Base-by-base conservation (phyloP, 192 early-diverging fungal genomes). In the Spinellus fusiger region DNA sequence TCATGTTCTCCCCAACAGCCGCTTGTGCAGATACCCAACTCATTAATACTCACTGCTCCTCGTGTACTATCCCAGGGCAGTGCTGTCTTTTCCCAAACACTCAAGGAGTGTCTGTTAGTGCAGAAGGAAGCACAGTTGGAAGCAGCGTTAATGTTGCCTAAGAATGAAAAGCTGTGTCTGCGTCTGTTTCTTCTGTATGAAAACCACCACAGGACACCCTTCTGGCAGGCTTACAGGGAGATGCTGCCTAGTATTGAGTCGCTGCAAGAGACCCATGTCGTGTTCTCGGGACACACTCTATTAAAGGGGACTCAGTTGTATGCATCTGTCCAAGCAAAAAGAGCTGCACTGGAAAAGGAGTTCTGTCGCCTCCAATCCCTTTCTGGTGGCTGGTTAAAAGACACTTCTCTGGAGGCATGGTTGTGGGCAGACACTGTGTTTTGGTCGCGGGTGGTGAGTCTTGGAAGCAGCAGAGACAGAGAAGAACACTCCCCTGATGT, bases 341-440 rank as follows among this genome's bases (percentile, higher is more conserved):
- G 59, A 3, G 37, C n/a, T 1, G 76, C 52, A 10, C 57, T 88
- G 0, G 55, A 76, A 40, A 52, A 65, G 1, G 86, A 87, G 60
- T 81, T 70, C 49, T 65, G 71, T 2, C 49, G 56, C 4, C 37
- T 82, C 5, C 56, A 63, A 0, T 22, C 44, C 1, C 26, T 32
- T 12, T 38, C 61, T 25, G 62, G 63, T 29, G 69, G 59, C 20
- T 73, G 74, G 56, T 35, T 58, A 27, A 28, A 32, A 16, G 48
- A 65, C 10, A 33, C 81, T 1, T 54, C 68, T 4, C 64, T 84
- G 62, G 81, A 87, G 12, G 34, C 62, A 7, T 89, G 75, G 65
- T 51, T 71, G 6, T 90, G 85, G 86, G 86, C 84, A 0, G 85
- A 90, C 58, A 80, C 74, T 1, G 70, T 84, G 15, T 87, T 86